These are phyloP conservation scores for Jimgerdemannia flammicorona DNA, from an alignment of 192 early-diverging fungal genomes.

Conservation along the genomic window DNA sequence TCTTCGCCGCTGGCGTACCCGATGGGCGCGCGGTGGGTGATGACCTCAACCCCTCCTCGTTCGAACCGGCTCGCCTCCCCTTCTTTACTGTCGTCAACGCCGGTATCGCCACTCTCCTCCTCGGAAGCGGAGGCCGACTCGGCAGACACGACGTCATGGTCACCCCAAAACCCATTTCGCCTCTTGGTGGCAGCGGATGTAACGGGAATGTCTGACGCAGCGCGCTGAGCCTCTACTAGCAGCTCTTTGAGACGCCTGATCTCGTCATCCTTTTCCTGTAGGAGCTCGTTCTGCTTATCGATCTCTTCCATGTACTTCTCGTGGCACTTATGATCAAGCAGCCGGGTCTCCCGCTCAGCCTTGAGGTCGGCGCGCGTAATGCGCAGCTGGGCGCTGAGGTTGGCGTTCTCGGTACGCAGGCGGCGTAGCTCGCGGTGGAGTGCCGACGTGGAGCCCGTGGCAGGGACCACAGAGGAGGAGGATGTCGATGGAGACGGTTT, in stretches of 20 bases:
- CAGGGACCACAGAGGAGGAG: neutral
- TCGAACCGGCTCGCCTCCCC: neutral
- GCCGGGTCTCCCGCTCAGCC: constrained; percentile 14
- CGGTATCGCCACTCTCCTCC: neutral
- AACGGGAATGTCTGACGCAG: neutral
- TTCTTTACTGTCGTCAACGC: neutral
- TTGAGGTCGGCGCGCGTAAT: constrained; percentile 21
- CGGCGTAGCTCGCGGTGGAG: constrained; percentile 26
- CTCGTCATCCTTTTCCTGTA: constrained; percentile 14
- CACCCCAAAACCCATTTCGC: neutral
- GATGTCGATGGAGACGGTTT: neutral
- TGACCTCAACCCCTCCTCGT: constrained; percentile 1
- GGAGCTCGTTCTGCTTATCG: neutral
- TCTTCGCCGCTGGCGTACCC: constrained; percentile 2
- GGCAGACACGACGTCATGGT: neutral
- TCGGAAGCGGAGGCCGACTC: neutral
- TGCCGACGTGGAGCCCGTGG: too few relatives aligned
- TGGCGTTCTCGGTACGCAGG: constrained; percentile 22
- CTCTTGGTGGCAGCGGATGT: neutral
- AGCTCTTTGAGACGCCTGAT: constrained; percentile 10
- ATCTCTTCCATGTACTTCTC: constrained; percentile 12
- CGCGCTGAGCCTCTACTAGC: constrained; percentile 1
- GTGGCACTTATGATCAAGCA: constrained; percentile 20
- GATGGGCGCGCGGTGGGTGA: neutral
- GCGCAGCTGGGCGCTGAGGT: constrained; percentile 12